Base-by-base conservation (phyloP, 2,329 filamentous ascomycete genomes). In the Neofusicoccum ribis region DNA sequence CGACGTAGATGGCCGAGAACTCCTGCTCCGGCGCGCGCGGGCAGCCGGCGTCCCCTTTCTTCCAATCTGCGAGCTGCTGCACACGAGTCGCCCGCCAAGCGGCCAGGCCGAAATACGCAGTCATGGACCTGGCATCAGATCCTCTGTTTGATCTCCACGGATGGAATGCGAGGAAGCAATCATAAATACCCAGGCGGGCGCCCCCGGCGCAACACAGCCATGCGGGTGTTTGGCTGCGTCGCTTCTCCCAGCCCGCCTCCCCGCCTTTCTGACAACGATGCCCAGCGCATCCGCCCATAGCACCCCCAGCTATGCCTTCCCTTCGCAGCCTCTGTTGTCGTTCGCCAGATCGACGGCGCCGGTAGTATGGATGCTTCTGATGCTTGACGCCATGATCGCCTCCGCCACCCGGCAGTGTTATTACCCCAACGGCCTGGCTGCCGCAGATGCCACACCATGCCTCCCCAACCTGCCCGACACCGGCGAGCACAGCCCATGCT, bases 361-460 rank as follows among this genome's bases (percentile, higher is more conserved):
- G 43, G 36, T 47, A 47, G 17, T 37, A 49, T 60, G 56, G 56
- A 37, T 60, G 5, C 43, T 60, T 11, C 56, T 60, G 12, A 60
- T 60, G 56, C 56, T 60, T 47, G 47, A 60, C 56, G 56, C 56
- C 43, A 47, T 60, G 56, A 60, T 49, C 56, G 47, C 56, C 20
- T 60, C 56, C 37, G 56, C 56, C 56, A 47, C 56, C 43, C 56
- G 27, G 27, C 56, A 60, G 37, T 60, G 56, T 23, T 60, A 60
- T 17, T 47, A 60, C 39, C 56, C 56, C 27, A 60, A 47, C 47
- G 56, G 56, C 43, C 31, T 60, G 43, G 43, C 56, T 46, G 56
- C 56, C 56, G 27, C 47, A 60, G n/a, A 20, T 43, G 27, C 41
- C 23, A 23, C 56, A 11, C 56, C 56, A 5, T 60, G 56, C 43